A percentile compares a stretch with the other conserved stretches of the same genome.
These are phyloP conservation scores for Nicotiana benthamiana DNA, from an alignment of 257 asterid species.

Conservation along the genomic window DNA sequence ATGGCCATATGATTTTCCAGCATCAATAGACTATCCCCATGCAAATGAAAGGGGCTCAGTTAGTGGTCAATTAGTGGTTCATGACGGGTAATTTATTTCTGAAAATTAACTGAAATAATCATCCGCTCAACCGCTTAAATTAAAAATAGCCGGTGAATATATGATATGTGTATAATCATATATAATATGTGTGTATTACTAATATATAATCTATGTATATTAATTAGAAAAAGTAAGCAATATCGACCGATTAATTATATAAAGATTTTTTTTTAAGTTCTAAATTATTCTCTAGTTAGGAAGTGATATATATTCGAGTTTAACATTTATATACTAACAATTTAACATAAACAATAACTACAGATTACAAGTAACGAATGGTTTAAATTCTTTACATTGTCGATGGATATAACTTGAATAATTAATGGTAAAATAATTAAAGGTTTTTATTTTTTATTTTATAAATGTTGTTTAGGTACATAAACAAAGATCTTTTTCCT, in stretches of 20 bases:
- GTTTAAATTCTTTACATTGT: neutral
- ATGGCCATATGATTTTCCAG: constrained; percentile 82
- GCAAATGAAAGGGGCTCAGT: constrained; percentile 47
- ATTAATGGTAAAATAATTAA: neutral
- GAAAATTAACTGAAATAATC: too few relatives aligned
- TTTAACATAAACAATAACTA: too few relatives aligned
- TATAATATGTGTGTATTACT: too few relatives aligned
- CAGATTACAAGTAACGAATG: too few relatives aligned
- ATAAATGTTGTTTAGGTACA: constrained; percentile 4
- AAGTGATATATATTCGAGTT: neutral
- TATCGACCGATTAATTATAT: too few relatives aligned
- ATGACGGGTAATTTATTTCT: constrained; percentile 29
- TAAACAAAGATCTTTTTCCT: constrained; percentile 6
- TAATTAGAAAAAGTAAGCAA: too few relatives aligned
- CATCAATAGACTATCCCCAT: constrained; percentile 40
- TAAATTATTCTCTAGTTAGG: neutral
- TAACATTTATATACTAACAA: neutral
- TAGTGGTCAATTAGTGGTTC: constrained; percentile 49
- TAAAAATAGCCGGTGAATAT: too few relatives aligned
- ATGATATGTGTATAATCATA: too few relatives aligned
- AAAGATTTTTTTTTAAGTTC: neutral
- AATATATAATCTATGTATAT: too few relatives aligned
- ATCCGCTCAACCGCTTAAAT: too few relatives aligned
- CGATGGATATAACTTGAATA: neutral
- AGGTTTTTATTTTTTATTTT: too few relatives aligned